Percentiles rank a stretch among this genome's conserved stretches.
Evolutionary conservation across 306 rosid genomes (phyloP).

Genomic region (Cucumis melo): DNA sequence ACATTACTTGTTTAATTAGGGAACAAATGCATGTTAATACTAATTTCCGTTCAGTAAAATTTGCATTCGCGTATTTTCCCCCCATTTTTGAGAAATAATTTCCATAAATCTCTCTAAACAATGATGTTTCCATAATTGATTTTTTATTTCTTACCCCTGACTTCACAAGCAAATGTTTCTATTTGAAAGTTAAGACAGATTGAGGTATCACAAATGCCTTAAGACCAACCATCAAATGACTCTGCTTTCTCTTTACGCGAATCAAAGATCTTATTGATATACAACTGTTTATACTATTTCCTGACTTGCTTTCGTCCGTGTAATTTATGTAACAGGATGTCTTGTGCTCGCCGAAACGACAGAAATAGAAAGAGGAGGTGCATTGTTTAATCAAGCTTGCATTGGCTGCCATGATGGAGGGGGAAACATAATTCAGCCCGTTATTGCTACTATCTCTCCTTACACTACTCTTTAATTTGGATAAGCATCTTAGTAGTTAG

Average conservation of each 20-base stretch:
- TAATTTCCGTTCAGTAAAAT: neutral
- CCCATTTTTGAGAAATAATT: neutral
- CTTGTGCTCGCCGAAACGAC: slow-evolving; percentile 41
- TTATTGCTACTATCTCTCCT: slow-evolving; percentile 18
- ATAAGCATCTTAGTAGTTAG: neutral
- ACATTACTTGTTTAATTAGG: neutral
- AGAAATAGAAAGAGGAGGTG: slow-evolving; percentile 58
- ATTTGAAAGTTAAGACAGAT: neutral
- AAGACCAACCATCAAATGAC: neutral
- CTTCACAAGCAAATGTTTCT: neutral
- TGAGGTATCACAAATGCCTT: neutral
- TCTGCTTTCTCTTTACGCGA: neutral
- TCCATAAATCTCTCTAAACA: neutral
- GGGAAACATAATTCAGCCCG: slow-evolving; percentile 86
- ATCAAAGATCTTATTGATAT: neutral
- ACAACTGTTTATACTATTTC: neutral
- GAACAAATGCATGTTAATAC: neutral
- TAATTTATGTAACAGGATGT: neutral
- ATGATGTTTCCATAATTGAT: neutral
- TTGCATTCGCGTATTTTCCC: neutral
- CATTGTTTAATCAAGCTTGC: slow-evolving; percentile 60
- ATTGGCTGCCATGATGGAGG: slow-evolving; percentile 86
- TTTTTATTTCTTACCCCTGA: neutral
- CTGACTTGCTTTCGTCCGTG: neutral
- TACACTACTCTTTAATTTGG: neutral